Evolutionary conservation across 106 monocot species (phyloP).

Genomic region (Platanthera zijinensis): DNA sequence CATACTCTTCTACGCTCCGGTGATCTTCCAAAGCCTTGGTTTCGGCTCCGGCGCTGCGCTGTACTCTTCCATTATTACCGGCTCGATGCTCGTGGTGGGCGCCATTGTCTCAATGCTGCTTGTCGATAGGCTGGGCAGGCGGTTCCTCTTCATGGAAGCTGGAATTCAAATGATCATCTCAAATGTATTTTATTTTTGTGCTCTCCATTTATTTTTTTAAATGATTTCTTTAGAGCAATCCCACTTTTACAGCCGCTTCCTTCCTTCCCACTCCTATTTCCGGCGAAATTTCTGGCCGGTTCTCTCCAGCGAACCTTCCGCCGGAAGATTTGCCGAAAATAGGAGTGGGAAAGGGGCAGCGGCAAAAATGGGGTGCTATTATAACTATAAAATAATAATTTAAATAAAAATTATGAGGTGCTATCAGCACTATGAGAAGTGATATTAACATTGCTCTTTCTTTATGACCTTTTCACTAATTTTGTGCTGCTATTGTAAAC

Average conservation of each 20-base stretch:
- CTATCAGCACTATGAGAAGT: too few relatives aligned
- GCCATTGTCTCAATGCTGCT: conserved; percentile 32
- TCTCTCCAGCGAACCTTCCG: too few relatives aligned
- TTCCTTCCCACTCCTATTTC: too few relatives aligned
- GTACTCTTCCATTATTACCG: conserved; percentile 40
- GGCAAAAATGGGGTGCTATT: too few relatives aligned
- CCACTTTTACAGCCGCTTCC: background rate
- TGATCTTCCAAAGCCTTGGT: conserved; percentile 54
- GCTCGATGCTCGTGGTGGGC: conserved; percentile 35
- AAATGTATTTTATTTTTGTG: conserved; percentile 13
- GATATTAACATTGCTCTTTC: too few relatives aligned
- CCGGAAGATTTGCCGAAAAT: too few relatives aligned
- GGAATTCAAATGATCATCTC: conserved; percentile 49
- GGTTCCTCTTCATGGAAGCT: conserved; percentile 47
- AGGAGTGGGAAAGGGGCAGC: too few relatives aligned
- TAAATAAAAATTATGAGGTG: too few relatives aligned
- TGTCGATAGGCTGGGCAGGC: conserved; percentile 37
- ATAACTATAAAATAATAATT: too few relatives aligned
- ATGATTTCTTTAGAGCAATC: background rate
- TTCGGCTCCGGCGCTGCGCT: conserved; percentile 41
- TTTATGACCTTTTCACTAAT: too few relatives aligned
- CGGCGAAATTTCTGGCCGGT: too few relatives aligned
- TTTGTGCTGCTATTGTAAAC: background rate
- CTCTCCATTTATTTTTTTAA: background rate
- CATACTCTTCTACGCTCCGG: conserved; percentile 41